Conservation (phyloP, 2,329 filamentous ascomycete genomes). For the Thielaviopsis ethacetica region DNA sequence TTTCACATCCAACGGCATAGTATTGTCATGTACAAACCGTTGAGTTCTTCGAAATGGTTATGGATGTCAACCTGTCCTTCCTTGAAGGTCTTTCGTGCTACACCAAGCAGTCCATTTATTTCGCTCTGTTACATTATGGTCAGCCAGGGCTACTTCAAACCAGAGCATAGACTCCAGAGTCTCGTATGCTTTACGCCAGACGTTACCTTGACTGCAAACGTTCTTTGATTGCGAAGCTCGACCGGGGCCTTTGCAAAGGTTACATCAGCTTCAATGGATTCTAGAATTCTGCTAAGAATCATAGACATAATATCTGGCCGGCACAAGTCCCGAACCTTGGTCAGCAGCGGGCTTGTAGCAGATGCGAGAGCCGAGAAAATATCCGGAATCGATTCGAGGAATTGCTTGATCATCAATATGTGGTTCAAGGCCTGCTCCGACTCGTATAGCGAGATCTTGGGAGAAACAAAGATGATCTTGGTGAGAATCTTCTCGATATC, state of each 20-base stretch:
- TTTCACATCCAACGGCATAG: neutral
- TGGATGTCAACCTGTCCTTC: slow-evolving; percentile 69
- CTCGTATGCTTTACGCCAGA: neutral
- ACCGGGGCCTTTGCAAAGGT: slow-evolving; percentile 62
- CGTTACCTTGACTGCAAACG: slow-evolving; percentile 65
- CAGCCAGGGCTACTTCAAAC: slow-evolving; percentile 5
- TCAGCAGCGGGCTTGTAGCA: slow-evolving; percentile 46
- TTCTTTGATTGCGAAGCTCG: slow-evolving; percentile 76
- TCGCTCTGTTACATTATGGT: slow-evolving; percentile 38
- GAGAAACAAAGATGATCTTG: slow-evolving; percentile 62
- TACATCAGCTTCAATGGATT: slow-evolving; percentile 66
- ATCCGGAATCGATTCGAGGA: slow-evolving; percentile 49
- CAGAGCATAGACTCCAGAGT: neutral
- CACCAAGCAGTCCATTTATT: slow-evolving; percentile 72
- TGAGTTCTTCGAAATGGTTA: slow-evolving; percentile 51
- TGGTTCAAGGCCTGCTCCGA: slow-evolving; percentile 75
- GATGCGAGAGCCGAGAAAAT: slow-evolving; percentile 52
- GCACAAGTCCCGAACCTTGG: slow-evolving; percentile 55
- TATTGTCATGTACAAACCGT: slow-evolving; percentile 29
- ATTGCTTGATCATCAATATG: slow-evolving; percentile 73
- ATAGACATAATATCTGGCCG: slow-evolving; percentile 41
- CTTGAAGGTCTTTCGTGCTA: slow-evolving; percentile 77
- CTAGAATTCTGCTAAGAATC: slow-evolving; percentile 48
- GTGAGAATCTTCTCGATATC: slow-evolving; percentile 53
- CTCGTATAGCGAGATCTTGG: slow-evolving; percentile 45